Evolutionary conservation across 2,329 filamentous ascomycete genomes (phyloP).

Genomic region (Xylariaceae sp.): DNA sequence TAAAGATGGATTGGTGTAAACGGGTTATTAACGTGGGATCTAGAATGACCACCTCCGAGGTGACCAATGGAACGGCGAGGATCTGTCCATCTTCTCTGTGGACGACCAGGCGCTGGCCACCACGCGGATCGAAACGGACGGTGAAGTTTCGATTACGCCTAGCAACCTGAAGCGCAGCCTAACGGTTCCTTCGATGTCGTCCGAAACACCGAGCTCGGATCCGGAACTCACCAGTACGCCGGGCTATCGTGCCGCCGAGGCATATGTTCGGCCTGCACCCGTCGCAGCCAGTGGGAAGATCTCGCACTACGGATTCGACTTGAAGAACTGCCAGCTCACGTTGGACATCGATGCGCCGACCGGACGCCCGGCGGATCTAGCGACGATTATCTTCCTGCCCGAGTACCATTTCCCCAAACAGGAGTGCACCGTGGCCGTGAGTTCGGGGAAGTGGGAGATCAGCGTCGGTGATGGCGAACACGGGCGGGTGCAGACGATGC

Average conservation of each 20-base stretch:
- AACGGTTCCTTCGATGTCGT: constrained; percentile 62
- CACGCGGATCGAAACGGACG: constrained; percentile 41
- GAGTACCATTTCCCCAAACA: constrained; percentile 87
- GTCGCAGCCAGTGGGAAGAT: constrained; percentile 70
- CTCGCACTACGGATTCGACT: constrained; percentile 71
- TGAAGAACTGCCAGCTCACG: constrained; percentile 72
- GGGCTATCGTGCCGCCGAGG: constrained; percentile 86
- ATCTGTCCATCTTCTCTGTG: constrained; percentile 81
- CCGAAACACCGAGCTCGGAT: constrained; percentile 47
- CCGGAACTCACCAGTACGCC: constrained; percentile 59
- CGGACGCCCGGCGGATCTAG: constrained; percentile 56
- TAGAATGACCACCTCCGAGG: constrained; percentile 84
- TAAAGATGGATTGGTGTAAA: constrained; percentile 17
- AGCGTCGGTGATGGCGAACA: constrained; percentile 66
- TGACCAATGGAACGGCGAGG: constrained; percentile 96
- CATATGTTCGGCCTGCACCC: constrained; percentile 82
- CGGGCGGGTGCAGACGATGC: constrained; percentile 67
- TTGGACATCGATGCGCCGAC: constrained; percentile 62
- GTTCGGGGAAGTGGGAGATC: constrained; percentile 87
- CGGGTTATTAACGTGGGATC: constrained; percentile 6
- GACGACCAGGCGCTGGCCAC: constrained; percentile 66
- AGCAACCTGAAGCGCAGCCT: constrained; percentile 71
- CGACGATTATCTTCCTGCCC: constrained; percentile 81
- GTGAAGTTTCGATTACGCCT: constrained; percentile 62
- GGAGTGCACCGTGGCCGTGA: constrained; percentile 67